Percentiles rank a stretch among this genome's conserved stretches.
Conservation (phyloP, 257 asterid genomes). For the Orobanche coerulescens region DNA sequence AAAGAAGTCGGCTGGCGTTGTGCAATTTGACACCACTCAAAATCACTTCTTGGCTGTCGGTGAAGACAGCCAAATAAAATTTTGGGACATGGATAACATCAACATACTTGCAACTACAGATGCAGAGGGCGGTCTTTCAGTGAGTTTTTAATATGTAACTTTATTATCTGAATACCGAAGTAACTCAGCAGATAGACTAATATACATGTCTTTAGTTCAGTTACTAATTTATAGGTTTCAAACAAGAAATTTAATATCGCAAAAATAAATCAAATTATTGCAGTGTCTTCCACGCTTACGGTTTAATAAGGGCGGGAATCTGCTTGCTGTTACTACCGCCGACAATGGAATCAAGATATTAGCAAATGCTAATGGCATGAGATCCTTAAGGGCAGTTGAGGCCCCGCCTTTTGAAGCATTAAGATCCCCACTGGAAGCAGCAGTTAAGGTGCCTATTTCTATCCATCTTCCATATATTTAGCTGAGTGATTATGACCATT, state of each 20-base stretch:
- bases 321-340: conserved; percentile 86
- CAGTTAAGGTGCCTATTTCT: conserved; percentile 55
- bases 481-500: conserved; percentile 12
- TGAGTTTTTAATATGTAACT: conserved; percentile 32
- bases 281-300: conserved; percentile 88
- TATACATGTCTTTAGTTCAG: neutral
- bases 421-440: conserved; percentile 74
- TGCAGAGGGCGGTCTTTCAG: conserved; percentile 94
- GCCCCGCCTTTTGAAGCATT: conserved; percentile 73
- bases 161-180: conserved; percentile 9
- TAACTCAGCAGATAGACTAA: neutral
- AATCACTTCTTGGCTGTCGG: conserved; percentile 95
- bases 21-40: conserved; percentile 91
- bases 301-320: conserved; percentile 92
- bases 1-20: conserved; percentile 72
- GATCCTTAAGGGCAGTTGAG: conserved; percentile 66
- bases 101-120: conserved; percentile 57
- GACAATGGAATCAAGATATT: conserved; percentile 90
- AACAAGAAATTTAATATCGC: conserved; percentile 15
- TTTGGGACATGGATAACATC: conserved; percentile 93
- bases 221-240: conserved; percentile 1
- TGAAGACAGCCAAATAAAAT: conserved; percentile 87
- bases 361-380: conserved; percentile 76
- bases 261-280: conserved; percentile 5
- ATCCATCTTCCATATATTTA: conserved; percentile 15